These are phyloP conservation scores for Lepidium aucheri DNA, from an alignment of 345 rosid species.

Conservation along the genomic window DNA sequence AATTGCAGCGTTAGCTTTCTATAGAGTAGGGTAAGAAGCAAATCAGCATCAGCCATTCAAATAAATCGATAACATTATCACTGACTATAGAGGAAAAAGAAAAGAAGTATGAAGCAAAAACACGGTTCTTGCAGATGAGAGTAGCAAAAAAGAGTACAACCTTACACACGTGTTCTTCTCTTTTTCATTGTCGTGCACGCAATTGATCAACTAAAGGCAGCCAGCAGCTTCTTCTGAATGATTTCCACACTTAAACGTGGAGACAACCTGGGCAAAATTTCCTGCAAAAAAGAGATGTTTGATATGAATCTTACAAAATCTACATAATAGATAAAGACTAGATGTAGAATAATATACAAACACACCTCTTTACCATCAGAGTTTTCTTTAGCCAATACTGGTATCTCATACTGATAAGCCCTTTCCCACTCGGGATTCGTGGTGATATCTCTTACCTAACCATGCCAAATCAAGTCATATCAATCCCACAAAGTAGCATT, in stretches of 20 bases:
- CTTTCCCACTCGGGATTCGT: constrained; percentile 71
- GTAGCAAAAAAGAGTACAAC: background rate
- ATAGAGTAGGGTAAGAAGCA: background rate
- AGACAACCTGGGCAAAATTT: constrained; percentile 55
- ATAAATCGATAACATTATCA: constrained; percentile 6
- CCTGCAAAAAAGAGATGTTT: background rate
- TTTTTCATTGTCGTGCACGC: background rate
- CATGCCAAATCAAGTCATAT: background rate
- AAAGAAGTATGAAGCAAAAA: background rate
- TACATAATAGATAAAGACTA: background rate
- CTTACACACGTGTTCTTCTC: background rate
- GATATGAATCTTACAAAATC: background rate
- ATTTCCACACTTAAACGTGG: constrained; percentile 65
- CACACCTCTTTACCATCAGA: constrained; percentile 67
- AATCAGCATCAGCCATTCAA: constrained; percentile 2
- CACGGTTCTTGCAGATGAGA: constrained; percentile 11
- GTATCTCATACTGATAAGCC: constrained; percentile 77
- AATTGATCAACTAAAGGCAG: constrained; percentile 44
- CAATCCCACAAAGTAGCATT: background rate
- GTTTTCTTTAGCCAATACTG: constrained; percentile 57
- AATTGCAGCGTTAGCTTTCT: constrained; percentile 16
- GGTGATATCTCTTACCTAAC: constrained; percentile 69
- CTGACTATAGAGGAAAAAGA: background rate
- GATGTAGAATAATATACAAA: constrained; percentile 23
- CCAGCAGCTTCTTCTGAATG: constrained; percentile 67